Percentiles rank a stretch among this genome's conserved stretches.
phyloP scores from a whole-genome alignment of 208 protist species.

The Trypanosoma mega region DNA sequence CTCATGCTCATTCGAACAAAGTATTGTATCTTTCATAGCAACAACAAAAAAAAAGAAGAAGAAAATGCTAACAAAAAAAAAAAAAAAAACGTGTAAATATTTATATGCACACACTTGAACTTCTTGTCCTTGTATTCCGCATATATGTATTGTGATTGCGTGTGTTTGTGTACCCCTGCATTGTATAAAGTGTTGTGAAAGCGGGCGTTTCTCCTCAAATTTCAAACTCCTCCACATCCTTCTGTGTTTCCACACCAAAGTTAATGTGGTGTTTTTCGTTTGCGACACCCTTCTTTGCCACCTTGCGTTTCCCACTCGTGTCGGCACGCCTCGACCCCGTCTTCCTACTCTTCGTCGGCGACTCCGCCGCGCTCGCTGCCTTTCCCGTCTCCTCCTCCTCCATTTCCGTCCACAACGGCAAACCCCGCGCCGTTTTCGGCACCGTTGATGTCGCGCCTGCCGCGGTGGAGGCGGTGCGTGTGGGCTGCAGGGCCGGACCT shows the following conservation, averaged over 20 bases:
- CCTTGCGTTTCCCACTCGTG: neutral
- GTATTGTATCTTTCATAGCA: neutral
- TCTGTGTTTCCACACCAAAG: conserved; percentile 20
- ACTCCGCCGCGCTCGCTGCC: neutral
- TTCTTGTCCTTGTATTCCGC: too few species aligned
- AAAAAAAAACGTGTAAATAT: neutral
- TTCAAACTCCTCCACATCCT: conserved; percentile 22
- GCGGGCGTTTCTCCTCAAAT: too few species aligned
- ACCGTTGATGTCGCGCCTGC: too few species aligned
- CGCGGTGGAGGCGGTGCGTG: conserved; percentile 1
- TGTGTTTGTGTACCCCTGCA: too few species aligned
- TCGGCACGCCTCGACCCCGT: too few species aligned
- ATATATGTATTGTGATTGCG: too few species aligned
- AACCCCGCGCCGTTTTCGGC: too few species aligned
- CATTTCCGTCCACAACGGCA: conserved; percentile 4
- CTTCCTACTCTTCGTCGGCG: neutral
- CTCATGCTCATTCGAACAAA: too few species aligned
- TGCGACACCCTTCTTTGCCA: neutral
- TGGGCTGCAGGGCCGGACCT: conserved; percentile 19
- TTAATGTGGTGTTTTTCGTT: neutral
- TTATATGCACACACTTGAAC: too few species aligned
- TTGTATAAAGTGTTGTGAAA: too few species aligned
- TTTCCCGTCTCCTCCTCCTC: neutral
- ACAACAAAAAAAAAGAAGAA: neutral
- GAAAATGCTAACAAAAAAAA: conserved; percentile 5